These are phyloP conservation scores for Drechslerella stenobrocha DNA, from an alignment of 2,329 filamentous ascomycete genomes.

Conservation along the genomic window DNA sequence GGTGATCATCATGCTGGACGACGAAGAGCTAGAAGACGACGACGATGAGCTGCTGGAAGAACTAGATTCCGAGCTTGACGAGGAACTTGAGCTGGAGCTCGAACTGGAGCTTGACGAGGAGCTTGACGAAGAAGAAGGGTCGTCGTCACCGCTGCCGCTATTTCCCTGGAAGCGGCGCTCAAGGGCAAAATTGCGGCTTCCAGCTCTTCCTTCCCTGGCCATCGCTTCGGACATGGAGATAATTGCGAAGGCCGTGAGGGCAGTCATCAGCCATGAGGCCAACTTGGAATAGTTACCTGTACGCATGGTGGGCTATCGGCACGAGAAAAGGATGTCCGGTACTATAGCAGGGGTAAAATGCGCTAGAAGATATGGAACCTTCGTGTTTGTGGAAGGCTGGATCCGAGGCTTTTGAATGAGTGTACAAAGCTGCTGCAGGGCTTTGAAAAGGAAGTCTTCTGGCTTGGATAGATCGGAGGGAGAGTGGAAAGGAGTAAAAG, in stretches of 20 bases:
- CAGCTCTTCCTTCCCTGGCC: background rate
- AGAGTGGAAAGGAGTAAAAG: constrained; percentile 1
- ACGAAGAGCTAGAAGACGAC: background rate
- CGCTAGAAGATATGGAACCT: no score
- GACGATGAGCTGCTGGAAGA: constrained; percentile 4
- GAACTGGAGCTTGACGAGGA: constrained; percentile 5
- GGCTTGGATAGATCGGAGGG: constrained; percentile 6
- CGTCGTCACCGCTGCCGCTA: background rate
- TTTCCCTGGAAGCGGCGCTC: background rate
- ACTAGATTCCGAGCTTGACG: background rate
- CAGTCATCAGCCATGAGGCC: constrained; percentile 24
- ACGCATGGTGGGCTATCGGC: background rate
- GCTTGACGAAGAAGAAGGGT: background rate
- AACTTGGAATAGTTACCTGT: constrained; percentile 4
- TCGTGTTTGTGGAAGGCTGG: background rate
- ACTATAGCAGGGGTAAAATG: no score
- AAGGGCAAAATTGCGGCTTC: background rate
- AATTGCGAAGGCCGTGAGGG: constrained; percentile 7
- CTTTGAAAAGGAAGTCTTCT: background rate
- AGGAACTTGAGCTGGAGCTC: background rate
- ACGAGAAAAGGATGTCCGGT: no score
- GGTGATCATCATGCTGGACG: background rate
- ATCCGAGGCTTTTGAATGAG: background rate
- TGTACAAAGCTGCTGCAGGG: constrained; percentile 9
- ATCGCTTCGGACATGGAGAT: constrained; percentile 6